Conservation (phyloP, 495 filamentous ascomycete genomes). For the Cercophora scortea region DNA sequence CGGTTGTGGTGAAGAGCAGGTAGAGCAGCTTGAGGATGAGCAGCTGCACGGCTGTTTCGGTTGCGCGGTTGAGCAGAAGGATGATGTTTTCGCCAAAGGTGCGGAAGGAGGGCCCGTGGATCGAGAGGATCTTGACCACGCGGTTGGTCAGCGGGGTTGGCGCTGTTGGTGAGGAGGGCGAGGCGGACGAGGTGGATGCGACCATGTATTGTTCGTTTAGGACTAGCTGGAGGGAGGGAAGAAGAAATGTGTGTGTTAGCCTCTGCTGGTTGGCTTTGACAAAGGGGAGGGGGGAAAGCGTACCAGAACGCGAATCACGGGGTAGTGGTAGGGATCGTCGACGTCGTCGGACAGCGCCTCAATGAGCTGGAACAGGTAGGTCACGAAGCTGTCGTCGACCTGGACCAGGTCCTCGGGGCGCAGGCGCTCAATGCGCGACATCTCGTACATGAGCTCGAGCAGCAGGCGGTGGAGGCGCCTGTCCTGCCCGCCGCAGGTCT, state of each 20-base stretch:
- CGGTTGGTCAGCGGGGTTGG: constrained; percentile 62
- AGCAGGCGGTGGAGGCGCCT: constrained; percentile 69
- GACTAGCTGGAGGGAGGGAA: constrained; percentile 56
- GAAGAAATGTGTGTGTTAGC: not conserved
- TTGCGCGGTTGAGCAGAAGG: constrained; percentile 89
- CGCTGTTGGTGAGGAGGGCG: constrained; percentile 25
- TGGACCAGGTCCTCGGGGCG: constrained; percentile 68
- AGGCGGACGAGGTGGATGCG: constrained; percentile 46
- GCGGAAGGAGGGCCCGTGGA: constrained; percentile 71
- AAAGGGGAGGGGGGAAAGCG: constrained; percentile 9
- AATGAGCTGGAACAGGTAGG: constrained; percentile 78
- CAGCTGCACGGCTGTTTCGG: constrained; percentile 85
- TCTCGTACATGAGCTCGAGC: constrained; percentile 90
- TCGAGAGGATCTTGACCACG: constrained; percentile 79
- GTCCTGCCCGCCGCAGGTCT: constrained; percentile 52
- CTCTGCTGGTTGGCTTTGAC: not conserved
- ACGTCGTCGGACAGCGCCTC: constrained; percentile 84
- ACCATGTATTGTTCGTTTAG: constrained; percentile 99
- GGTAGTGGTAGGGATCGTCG: constrained; percentile 94
- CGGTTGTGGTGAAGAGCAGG: constrained; percentile 82
- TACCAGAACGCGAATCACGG: constrained; percentile 87
- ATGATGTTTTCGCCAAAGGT: constrained; percentile 99
- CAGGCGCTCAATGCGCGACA: constrained; percentile 85
- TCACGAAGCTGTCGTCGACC: constrained; percentile 79
- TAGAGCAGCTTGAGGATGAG: constrained; percentile 93